A percentile compares a stretch with the other conserved stretches of the same genome.
phyloP scores from a whole-genome alignment of 2,329 filamentous ascomycete species.

The Trichoderma oligosporum region DNA sequence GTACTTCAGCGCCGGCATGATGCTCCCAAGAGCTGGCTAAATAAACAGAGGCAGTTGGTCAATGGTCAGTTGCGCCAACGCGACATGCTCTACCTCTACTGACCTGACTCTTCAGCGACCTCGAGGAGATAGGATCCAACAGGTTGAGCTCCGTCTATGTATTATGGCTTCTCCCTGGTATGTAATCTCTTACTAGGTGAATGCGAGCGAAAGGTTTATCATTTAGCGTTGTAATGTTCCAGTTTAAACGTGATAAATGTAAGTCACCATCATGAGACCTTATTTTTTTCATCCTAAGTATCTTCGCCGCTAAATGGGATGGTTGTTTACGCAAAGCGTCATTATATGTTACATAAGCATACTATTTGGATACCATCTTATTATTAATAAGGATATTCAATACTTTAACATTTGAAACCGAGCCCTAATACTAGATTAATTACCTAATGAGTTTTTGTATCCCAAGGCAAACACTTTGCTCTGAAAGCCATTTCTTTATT shows the following conservation, averaged over 20 bases:
- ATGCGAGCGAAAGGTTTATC: background rate
- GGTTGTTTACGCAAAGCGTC: background rate
- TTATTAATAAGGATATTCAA: no score
- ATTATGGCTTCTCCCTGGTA: background rate
- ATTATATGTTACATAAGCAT: background rate
- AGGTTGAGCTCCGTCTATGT: conserved; percentile 27
- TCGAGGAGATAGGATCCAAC: conserved; percentile 44
- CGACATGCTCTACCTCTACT: conserved; percentile 44
- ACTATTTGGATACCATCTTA: background rate
- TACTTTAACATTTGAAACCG: no score
- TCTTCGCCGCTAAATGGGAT: background rate
- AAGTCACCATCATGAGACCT: background rate
- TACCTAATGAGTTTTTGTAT: background rate
- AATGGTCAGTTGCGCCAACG: conserved; percentile 51
- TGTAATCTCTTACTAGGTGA: background rate
- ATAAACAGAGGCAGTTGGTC: conserved; percentile 73
- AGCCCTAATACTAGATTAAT: background rate
- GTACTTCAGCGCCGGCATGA: conserved; percentile 72
- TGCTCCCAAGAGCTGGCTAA: conserved; percentile 75
- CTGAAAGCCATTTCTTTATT: conserved; percentile 9
- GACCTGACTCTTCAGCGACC: conserved; percentile 41
- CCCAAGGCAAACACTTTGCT: background rate
- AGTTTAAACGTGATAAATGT: background rate
- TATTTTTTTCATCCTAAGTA: background rate
- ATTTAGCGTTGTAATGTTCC: conserved; percentile 3